Percentiles rank a stretch among this genome's conserved stretches.
Evolutionary conservation across 208 protist genomes (phyloP).

Genomic region (Trypanosoma boissoni): DNA sequence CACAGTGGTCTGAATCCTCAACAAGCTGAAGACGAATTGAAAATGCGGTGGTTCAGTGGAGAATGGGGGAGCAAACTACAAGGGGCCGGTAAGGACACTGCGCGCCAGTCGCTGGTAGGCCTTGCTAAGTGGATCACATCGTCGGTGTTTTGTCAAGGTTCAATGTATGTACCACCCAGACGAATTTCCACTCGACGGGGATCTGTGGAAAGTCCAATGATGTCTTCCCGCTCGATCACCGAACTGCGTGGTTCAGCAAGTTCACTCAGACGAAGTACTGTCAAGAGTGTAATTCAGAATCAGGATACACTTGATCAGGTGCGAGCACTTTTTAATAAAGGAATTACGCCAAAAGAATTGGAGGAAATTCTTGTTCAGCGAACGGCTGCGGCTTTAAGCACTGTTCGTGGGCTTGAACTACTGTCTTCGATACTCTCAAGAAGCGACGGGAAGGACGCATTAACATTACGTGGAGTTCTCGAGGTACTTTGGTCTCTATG

Average conservation of each 20-base stretch:
- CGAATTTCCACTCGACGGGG: constrained; percentile 34
- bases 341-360: constrained; percentile 42
- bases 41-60: constrained; percentile 83
- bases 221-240: constrained; percentile 50
- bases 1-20: constrained; percentile 58
- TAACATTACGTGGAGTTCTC: constrained; percentile 29
- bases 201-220: constrained; percentile 36
- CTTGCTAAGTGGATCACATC: constrained; percentile 71
- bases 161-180: constrained; percentile 13
- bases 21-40: constrained; percentile 79
- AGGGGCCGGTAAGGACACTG: constrained; percentile 49
- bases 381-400: constrained; percentile 53
- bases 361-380: constrained; percentile 61
- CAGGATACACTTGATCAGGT: constrained; percentile 78
- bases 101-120: constrained; percentile 47
- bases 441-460: constrained; percentile 9
- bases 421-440: constrained; percentile 32
- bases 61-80: constrained; percentile 86
- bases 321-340: constrained; percentile 54
- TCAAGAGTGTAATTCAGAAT: constrained; percentile 39
- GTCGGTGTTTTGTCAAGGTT: constrained; percentile 41
- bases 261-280: constrained; percentile 49
- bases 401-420: constrained; percentile 50
- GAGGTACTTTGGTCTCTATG: constrained; percentile 51
- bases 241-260: constrained; percentile 54